Evolutionary conservation across 129 eudicot species (phyloP), one percentile per base, ranked within the genome.

Genomic region (Centrapalus pauciflorus): DNA sequence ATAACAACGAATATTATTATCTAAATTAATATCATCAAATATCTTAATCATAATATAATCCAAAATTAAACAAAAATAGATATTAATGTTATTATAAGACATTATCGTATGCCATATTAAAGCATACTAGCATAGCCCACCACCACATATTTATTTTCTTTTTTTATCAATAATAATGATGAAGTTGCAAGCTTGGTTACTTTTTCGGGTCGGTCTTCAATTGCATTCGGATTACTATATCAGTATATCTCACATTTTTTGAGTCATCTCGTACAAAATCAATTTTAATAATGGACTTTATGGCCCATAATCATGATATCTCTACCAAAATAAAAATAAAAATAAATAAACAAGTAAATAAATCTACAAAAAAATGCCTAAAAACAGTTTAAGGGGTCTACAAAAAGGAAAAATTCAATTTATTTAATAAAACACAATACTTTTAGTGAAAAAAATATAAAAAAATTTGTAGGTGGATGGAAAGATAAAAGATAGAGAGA

Each of bases 141-240:
- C 79, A 57, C 67, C 25, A 56, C 30, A 75, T 55, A 66, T 64
- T 66, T 57, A 33, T 56, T 46, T 72, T 66, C 62, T 20, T 74
- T 37, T 24, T 66, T 66, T 66, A 46, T 74, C 43, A 74, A 74
- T 57, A 56, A 74, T 55, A 65, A 66, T 75, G 74, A 75, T 66
- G 79, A 66, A 66, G 63, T 56, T 66, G 79, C 79, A 43, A 75
- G 55, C 46, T 34, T 75, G 74, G 74, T 66, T 75, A 66, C 79
- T 74, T 75, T 75, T 66, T 41, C 62, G 74, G 73, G 79, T 66
- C 62, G 79, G 67, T 57, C 14, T 74, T 46, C n/a, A 74, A 57
- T 69, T 27, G 55, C 50, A 41, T 25, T 17, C 20, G 67, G 72
- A 67, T 20, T 54, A 66, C 32, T 23, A 8, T 33, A 74, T 66